Base-by-base conservation (phyloP, 257 asterid genomes). In the Asclepias syriaca region DNA sequence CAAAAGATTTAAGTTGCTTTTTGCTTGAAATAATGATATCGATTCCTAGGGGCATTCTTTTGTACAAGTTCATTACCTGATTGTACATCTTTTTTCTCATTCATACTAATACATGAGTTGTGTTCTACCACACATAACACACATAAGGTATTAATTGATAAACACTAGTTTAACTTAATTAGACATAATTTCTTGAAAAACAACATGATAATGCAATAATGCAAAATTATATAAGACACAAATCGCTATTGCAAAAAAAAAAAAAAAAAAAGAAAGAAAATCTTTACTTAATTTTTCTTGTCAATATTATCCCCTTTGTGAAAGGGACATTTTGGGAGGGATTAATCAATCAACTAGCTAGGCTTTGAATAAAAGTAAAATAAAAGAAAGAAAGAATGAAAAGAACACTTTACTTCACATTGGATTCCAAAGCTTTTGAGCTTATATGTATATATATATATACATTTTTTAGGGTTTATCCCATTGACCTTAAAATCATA, bases 361-460 rank as follows among this genome's bases (percentile, higher is more conserved):
- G 43, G 71, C 61, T 75, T 71, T 57, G 66, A 66, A 87, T 67
- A 37, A 74, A 65, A 59, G 54, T n/a, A 39, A 5, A 8, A 39
- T 3, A 39, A 39, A 39, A 2, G 8, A 39, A 40, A 40, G 5
- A 39, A 39, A 2, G 8, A 39, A 40, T 6, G 43, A 63, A 66
- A 43, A 69, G 50, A 51, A 40, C 69, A 2, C 37, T 58, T 71
- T 72, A 46, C 74, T 69, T 81, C 84, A 80, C 98, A 90, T 92
- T 73, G 96, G 98, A 92, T 92, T 85, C 98, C 87, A 77, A 77
- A 84, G 77, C 84, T 79, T 89, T 83, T 69, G 69, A 74, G 80
- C 46, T 66, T 66, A 69, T 66, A 55, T 8, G 2, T n/a, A n/a
- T n/a, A n/a, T n/a, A n/a, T n/a, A n/a, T n/a, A n/a, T n/a, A n/a